Evolutionary conservation across 345 rosid species (phyloP).

Genomic region (Gossypium bickii): DNA sequence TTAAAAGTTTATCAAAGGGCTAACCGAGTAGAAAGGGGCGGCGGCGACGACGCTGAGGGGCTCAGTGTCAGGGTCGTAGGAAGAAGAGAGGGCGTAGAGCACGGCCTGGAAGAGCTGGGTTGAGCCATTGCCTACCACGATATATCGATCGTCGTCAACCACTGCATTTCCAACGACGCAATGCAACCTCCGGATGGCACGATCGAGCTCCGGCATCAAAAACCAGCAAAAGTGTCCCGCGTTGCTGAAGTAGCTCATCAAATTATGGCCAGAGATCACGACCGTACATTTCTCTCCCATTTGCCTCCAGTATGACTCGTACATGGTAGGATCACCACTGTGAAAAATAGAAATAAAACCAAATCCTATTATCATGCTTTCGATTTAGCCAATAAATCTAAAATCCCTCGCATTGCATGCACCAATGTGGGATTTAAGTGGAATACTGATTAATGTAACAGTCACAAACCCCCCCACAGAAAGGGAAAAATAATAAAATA

Average conservation of each 20-base stretch:
- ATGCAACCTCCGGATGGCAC: constrained; percentile 64
- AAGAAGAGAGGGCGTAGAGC: constrained; percentile 62
- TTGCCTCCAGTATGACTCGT: constrained; percentile 65
- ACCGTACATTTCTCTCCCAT: constrained; percentile 57
- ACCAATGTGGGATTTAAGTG: neutral
- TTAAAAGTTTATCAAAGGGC: constrained; percentile 8
- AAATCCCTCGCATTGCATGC: neutral
- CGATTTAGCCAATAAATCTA: neutral
- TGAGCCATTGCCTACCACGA: constrained; percentile 88
- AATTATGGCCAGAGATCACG: constrained; percentile 52
- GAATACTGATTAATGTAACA: constrained; percentile 1
- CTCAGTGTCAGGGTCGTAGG: constrained; percentile 25
- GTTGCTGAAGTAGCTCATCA: constrained; percentile 88
- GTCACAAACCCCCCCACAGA: neutral
- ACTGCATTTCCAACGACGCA: constrained; percentile 57
- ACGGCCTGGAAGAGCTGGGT: constrained; percentile 74
- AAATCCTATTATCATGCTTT: neutral
- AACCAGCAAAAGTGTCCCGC: constrained; percentile 63
- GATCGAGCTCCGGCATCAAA: constrained; percentile 52
- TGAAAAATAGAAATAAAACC: neutral
- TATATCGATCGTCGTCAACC: constrained; percentile 37
- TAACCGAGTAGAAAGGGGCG: constrained; percentile 86
- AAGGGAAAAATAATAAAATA: neutral
- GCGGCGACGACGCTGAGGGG: constrained; percentile 79
- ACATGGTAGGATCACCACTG: constrained; percentile 94